These are phyloP conservation scores for Apiospora kogelbergensis DNA, from an alignment of 2,329 filamentous ascomycete species.

Conservation along the genomic window DNA sequence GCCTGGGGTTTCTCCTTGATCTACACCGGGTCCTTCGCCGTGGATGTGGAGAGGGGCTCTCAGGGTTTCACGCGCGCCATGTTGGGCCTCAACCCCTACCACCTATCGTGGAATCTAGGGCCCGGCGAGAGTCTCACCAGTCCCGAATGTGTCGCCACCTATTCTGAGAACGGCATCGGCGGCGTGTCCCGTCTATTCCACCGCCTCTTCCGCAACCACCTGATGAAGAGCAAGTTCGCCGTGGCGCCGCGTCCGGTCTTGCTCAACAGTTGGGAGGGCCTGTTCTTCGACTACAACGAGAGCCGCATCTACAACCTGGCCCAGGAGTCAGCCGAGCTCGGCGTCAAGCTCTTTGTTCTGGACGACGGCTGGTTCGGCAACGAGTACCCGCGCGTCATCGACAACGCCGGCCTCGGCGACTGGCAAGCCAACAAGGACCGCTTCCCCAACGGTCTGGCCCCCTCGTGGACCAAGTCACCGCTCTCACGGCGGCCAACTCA, in stretches of 20 bases:
- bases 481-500: conserved; percentile 34
- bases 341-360: conserved; percentile 62
- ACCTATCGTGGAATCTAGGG: conserved; percentile 57
- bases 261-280: conserved; percentile 67
- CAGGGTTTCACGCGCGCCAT: conserved; percentile 61
- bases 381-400: conserved; percentile 59
- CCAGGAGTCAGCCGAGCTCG: conserved; percentile 55
- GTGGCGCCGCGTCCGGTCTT: conserved; percentile 52
- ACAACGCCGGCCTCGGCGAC: conserved; percentile 61
- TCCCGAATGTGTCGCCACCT: conserved; percentile 63
- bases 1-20: conserved; percentile 66
- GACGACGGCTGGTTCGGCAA: conserved; percentile 69
- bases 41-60: conserved; percentile 61
- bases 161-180: conserved; percentile 57
- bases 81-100: conserved; percentile 60
- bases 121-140: conserved; percentile 59
- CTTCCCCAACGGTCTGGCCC: conserved; percentile 58
- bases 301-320: conserved; percentile 56
- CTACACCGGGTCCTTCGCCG: conserved; percentile 63
- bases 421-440: conserved; percentile 59
- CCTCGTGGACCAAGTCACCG: conserved; percentile 46
- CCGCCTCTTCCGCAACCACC: conserved; percentile 59
- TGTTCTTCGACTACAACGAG: conserved; percentile 58
- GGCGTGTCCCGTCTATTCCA: conserved; percentile 64
- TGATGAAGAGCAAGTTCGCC: conserved; percentile 57